Conservation (phyloP, 345 rosid species). For the Eutrema heterophyllum region DNA sequence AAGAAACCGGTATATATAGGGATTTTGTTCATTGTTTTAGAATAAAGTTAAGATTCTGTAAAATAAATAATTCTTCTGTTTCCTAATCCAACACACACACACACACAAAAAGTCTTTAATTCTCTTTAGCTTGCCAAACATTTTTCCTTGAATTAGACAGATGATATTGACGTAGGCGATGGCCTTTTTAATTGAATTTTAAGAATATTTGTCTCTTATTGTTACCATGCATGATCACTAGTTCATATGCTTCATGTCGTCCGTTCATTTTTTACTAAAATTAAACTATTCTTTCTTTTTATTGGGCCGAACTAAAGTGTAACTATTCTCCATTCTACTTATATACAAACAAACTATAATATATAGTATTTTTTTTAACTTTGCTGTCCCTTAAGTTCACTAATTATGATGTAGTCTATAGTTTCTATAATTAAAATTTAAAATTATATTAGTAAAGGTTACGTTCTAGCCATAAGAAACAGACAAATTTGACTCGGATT, state of each 20-base stretch:
- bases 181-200: not conserved
- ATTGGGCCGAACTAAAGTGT: not conserved
- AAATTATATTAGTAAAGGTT: not conserved
- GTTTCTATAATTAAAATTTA: not conserved
- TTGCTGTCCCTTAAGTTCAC: not conserved
- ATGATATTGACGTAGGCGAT: slow-evolving; percentile 3
- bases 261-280: not conserved
- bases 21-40: not conserved
- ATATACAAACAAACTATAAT: not conserved
- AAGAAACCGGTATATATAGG: slow-evolving; percentile 12
- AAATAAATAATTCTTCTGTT: not conserved
- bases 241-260: not conserved
- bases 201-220: not conserved
- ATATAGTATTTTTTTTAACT: not conserved
- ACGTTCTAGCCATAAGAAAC: not conserved
- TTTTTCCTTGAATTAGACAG: not conserved
- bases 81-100: not conserved
- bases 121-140: not conserved
- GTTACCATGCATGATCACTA: not conserved
- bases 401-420: not conserved
- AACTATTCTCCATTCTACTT: not conserved
- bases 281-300: not conserved
- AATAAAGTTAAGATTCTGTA: not conserved
- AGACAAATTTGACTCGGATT: not conserved
- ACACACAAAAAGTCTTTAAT: not conserved